Percentiles rank a stretch among this genome's conserved stretches.
phyloP scores from a whole-genome alignment of 2,329 filamentous ascomycete species.

The Penicillium paneum region DNA sequence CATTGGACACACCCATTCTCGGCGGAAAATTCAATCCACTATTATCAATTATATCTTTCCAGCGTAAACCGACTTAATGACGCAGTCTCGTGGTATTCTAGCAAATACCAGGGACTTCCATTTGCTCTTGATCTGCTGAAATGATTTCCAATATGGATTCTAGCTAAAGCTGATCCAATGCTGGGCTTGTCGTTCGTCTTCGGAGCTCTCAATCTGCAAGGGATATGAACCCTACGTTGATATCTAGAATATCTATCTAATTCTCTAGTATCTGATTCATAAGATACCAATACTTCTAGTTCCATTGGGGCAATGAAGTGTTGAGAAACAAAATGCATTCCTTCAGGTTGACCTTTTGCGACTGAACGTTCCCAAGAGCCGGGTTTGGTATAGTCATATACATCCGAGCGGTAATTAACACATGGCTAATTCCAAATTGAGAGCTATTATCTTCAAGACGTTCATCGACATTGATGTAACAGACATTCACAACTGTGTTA shows the following conservation, averaged over 20 bases:
- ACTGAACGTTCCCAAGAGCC: too few relatives aligned
- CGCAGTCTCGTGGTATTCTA: background rate
- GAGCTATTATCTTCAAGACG: background rate
- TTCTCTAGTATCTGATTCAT: background rate
- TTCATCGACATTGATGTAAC: background rate
- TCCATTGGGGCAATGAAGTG: background rate
- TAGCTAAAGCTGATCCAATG: background rate
- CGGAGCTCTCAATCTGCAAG: background rate
- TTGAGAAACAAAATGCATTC: too few relatives aligned
- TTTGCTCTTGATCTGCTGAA: background rate
- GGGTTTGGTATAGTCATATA: background rate
- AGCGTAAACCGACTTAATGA: background rate
- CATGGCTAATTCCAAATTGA: too few relatives aligned
- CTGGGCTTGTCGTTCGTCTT: too few relatives aligned
- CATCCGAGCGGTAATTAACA: background rate
- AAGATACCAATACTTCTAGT: background rate
- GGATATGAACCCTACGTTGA: background rate
- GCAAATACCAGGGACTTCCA: background rate
- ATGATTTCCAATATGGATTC: background rate
- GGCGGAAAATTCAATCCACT: background rate
- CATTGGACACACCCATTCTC: conserved; percentile 7
- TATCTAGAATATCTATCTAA: background rate
- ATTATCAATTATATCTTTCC: background rate
- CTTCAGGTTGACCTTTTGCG: background rate
- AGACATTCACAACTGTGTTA: conserved; percentile 42